These are phyloP conservation scores for Aspergillus fructus DNA, from an alignment of 2,329 filamentous ascomycete species.

Conservation along the genomic window DNA sequence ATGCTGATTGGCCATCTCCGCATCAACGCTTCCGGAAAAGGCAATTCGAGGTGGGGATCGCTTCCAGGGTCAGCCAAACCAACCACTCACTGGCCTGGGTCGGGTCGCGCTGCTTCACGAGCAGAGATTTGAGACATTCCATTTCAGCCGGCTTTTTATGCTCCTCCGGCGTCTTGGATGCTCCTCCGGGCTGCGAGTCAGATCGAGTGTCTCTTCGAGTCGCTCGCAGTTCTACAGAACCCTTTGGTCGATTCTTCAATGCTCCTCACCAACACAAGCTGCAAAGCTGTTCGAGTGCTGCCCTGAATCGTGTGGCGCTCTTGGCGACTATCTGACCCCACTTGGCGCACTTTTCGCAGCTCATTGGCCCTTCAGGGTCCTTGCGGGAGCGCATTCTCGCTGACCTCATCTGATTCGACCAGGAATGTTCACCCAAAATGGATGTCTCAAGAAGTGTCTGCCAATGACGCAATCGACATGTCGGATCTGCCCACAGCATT, in stretches of 20 bases:
- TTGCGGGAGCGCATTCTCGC: not conserved
- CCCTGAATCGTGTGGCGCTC: constrained; percentile 1
- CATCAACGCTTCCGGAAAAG: constrained; percentile 16
- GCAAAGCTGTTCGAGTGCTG: not conserved
- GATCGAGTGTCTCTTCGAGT: not conserved
- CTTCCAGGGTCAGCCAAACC: constrained; percentile 15
- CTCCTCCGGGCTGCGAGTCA: too few relatives aligned
- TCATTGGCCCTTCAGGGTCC: constrained; percentile 4
- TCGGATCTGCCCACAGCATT: not conserved
- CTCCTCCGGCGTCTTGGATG: too few relatives aligned
- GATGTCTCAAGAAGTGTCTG: not conserved
- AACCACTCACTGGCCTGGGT: constrained; percentile 15
- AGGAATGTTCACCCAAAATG: not conserved
- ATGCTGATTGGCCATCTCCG: constrained; percentile 19
- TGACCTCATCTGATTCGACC: constrained; percentile 4
- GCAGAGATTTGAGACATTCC: not conserved
- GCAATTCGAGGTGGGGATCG: constrained; percentile 18
- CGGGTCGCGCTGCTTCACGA: not conserved
- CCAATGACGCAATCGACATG: constrained; percentile 1
- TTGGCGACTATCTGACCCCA: not conserved
- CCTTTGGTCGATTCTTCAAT: not conserved
- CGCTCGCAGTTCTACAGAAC: not conserved
- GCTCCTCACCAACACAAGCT: not conserved
- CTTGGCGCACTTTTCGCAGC: not conserved
- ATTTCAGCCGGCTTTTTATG: not conserved